Evolutionary conservation across 2,329 filamentous ascomycete species (phyloP).

Genomic region (Boeremia exigua): DNA sequence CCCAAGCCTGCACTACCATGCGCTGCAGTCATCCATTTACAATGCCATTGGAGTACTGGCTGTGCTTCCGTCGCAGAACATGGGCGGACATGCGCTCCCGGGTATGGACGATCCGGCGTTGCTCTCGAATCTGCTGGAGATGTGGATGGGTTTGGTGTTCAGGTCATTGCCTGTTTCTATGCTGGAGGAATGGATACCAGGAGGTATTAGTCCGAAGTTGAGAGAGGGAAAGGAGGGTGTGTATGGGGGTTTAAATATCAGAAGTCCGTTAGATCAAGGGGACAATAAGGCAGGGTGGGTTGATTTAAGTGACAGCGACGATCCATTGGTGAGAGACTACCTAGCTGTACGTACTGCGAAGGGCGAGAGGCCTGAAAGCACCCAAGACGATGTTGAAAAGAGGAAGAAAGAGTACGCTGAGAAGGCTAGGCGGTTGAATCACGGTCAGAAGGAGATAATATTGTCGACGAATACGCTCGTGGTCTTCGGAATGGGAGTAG

Average conservation of each 20-base stretch:
- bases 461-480: neutral
- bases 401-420: conserved; percentile 17
- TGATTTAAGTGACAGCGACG: conserved; percentile 30
- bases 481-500: conserved; percentile 7
- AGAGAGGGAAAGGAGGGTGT: conserved; percentile 24
- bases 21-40: conserved; percentile 36
- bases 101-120: conserved; percentile 38
- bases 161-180: conserved; percentile 27
- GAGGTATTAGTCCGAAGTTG: neutral
- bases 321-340: conserved; percentile 33
- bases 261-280: conserved; percentile 40
- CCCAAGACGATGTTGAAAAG: neutral
- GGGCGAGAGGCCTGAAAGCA: neutral
- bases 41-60: conserved; percentile 38
- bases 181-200: conserved; percentile 33
- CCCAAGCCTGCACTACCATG: conserved; percentile 42
- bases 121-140: conserved; percentile 43
- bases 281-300: conserved; percentile 25
- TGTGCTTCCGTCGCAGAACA: conserved; percentile 16
- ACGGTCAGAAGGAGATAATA: neutral
- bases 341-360: conserved; percentile 7
- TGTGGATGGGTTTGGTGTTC: conserved; percentile 46
- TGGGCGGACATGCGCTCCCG: conserved; percentile 19
- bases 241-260: conserved; percentile 40
- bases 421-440: conserved; percentile 11